Percentiles rank a stretch among this genome's conserved stretches.
phyloP scores from a whole-genome alignment of 257 asterid genomes.

The Scutellaria barbata region DNA sequence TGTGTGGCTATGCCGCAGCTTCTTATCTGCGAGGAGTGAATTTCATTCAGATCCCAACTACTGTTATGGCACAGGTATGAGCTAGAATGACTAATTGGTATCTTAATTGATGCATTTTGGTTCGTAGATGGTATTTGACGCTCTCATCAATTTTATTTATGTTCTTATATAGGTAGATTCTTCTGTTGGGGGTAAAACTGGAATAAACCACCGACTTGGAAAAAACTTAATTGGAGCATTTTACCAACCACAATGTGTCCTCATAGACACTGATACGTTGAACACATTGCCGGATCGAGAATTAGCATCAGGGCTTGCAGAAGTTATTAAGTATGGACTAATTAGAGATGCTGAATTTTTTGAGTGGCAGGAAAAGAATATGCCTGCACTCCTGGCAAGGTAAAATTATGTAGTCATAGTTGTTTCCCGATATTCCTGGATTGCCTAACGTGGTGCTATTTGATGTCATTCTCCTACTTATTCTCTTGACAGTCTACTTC shows the following conservation, averaged over 20 bases:
- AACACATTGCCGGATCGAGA: constrained; percentile 91
- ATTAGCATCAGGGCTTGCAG: constrained; percentile 96
- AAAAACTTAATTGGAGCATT: constrained; percentile 95
- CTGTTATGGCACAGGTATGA: constrained; percentile 98
- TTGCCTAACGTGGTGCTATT: constrained; percentile 29
- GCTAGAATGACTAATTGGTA: constrained; percentile 19
- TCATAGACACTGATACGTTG: constrained; percentile 87
- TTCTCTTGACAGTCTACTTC: constrained; percentile 12
- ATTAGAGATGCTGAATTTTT: constrained; percentile 87
- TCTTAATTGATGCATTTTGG: constrained; percentile 26
- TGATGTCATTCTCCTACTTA: constrained; percentile 23
- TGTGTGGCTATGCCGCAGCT: constrained; percentile 99
- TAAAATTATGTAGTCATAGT: constrained; percentile 32
- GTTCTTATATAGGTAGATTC: constrained; percentile 77
- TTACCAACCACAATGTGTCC: constrained; percentile 99
- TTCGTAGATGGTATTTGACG: background rate
- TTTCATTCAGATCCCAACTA: constrained; percentile 97
- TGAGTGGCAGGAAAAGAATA: constrained; percentile 95
- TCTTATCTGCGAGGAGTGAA: constrained; percentile 95
- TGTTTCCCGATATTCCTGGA: constrained; percentile 6
- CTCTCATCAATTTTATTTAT: constrained; percentile 1
- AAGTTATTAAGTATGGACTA: constrained; percentile 93
- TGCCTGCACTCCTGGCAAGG: constrained; percentile 83
- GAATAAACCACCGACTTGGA: constrained; percentile 97
- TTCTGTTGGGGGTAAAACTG: constrained; percentile 99